Evolutionary conservation across 176 grass and related monocot species (phyloP), one percentile per base, ranked within the genome.

Genomic region (Phyllostachys edulis): DNA sequence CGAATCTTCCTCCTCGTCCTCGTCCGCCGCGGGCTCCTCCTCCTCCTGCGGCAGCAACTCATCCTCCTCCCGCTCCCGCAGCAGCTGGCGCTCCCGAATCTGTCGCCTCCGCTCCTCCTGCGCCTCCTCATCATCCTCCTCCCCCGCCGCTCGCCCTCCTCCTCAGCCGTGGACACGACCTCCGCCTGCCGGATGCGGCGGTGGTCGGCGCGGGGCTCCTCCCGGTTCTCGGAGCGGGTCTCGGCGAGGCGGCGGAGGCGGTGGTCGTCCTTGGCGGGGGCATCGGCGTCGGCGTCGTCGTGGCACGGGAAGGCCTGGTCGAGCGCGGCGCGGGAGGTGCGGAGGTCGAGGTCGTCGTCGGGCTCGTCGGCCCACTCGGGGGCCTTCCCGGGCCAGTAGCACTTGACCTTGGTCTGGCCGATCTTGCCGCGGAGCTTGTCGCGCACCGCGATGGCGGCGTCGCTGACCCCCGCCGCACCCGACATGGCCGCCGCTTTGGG

Each of bases 321-420:
- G 38, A 39, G 38, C 6, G 38, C 38, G 38, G 38, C 38, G 0
- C 38, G 38, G 38, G 4, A 6, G 38, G 38, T 39, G 38, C 6
- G 4, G 38, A 29, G 20, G 90, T 69, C 86, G 7, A 42, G 60
- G 12, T 91, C 90, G 14, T 91, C 90, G 2, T 85, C 86, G 4
- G 13, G 52, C 12, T 82, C 75, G 0, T 55, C 32, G 32, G 32
- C 32, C 32, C 32, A 34, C 32, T 34, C 32, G 32, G 32, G 77
- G 17, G 82, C 82, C 71, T 91, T 91, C 11, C 90, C 90, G 5
- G 86, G 90, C 90, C 90, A 88, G 36, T 88, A 88, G 5, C 82
- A 40, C 82, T 91, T 91, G 15, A 91, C 90, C 78, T 91, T 91
- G 34, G 82, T 85, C 90, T 91, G 90, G 6, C 82, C 86, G 51